A percentile compares a stretch with the other conserved stretches of the same genome.
phyloP scores from a whole-genome alignment of 73 alveolate genomes.

The Tetrahymena elliotti region DNA sequence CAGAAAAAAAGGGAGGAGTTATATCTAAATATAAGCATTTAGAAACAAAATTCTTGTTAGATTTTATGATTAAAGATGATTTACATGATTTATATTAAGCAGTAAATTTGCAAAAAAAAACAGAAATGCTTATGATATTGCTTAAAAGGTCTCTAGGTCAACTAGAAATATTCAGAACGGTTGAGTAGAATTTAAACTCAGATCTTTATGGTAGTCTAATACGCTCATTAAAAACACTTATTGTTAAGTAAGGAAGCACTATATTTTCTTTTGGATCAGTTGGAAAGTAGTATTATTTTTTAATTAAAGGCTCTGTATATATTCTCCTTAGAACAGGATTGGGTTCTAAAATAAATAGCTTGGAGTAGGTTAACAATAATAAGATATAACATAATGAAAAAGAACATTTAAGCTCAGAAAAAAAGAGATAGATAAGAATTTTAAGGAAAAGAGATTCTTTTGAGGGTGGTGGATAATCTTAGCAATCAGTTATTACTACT shows the following conservation, averaged over 20 bases:
- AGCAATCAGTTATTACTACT: not conserved
- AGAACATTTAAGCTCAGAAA: not conserved
- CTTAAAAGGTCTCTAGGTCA: not conserved
- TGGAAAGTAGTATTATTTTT: not conserved
- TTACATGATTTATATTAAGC: not conserved
- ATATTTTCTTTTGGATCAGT: not conserved
- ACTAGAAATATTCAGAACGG: not conserved
- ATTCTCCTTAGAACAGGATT: not conserved
- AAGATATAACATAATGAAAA: not conserved
- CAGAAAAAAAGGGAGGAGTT: not conserved
- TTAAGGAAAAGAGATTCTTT: not conserved
- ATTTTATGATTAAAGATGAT: not conserved
- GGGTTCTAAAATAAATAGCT: not conserved
- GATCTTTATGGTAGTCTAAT: not conserved
- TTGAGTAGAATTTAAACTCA: not conserved
- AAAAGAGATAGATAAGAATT: not conserved
- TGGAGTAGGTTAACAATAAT: not conserved
- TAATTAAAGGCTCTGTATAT: not conserved
- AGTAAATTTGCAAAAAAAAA: not conserved
- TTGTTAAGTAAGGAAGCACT: not conserved
- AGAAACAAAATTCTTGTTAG: not conserved
- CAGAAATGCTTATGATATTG: not conserved
- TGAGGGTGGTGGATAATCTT: not conserved
- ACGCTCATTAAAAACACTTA: not conserved
- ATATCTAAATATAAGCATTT: not conserved